Conservation (phyloP, 108 stramenopile species). For the Cyclotella kingstonii region DNA sequence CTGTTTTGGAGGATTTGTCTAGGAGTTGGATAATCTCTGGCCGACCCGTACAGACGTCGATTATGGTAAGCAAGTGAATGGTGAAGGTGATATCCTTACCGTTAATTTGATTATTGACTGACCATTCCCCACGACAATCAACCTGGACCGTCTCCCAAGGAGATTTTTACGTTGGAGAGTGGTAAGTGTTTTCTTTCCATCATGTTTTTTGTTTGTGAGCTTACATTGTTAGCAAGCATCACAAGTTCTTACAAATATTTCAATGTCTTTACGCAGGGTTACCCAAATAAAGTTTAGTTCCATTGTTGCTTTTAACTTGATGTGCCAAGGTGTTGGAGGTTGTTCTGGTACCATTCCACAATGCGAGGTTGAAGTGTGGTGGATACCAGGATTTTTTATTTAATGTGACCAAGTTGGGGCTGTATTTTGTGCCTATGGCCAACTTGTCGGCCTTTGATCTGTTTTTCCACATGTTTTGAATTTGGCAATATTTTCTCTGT, state of each 20-base stretch:
- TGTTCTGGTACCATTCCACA: constrained; percentile 22
- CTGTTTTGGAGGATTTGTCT: not conserved
- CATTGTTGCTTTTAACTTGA: no score
- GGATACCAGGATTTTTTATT: constrained; percentile 8
- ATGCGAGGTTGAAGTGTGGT: not conserved
- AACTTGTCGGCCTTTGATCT: no score
- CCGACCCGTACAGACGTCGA: not conserved
- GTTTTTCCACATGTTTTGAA: no score
- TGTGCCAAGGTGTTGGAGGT: constrained; percentile 15
- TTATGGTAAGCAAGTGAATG: not conserved
- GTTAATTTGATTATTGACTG: not conserved
- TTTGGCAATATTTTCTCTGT: no score
- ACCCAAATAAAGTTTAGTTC: not conserved
- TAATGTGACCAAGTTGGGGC: not conserved
- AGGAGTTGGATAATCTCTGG: not conserved
- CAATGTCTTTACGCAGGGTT: not conserved
- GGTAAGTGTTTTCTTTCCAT: constrained; percentile 2
- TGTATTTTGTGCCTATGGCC: no score
- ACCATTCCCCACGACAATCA: constrained; percentile 13
- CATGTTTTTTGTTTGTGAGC: constrained; percentile 5
- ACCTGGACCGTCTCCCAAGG: constrained; percentile 7
- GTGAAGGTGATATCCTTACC: not conserved
- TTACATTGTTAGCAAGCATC: constrained; percentile 13
- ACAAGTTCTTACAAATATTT: constrained; percentile 3
- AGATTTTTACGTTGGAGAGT: constrained; percentile 7